Percentiles rank a stretch among this genome's conserved stretches.
These are phyloP conservation scores for Candida easanensis DNA, from an alignment of 805 yeast species.

Conservation along the genomic window DNA sequence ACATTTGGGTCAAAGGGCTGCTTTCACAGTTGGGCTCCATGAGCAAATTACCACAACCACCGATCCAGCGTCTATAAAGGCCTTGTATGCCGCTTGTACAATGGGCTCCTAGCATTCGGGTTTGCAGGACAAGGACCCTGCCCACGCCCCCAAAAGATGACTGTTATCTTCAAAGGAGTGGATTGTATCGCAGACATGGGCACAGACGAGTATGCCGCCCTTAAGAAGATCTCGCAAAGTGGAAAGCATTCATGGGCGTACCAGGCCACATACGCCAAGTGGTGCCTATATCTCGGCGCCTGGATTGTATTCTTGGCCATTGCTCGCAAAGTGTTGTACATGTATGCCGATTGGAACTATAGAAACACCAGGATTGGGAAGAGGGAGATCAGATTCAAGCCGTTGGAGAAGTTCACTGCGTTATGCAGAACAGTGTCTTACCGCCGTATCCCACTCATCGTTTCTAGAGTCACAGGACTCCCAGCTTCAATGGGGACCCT, in stretches of 20 bases:
- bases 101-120: too few species aligned
- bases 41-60: too few species aligned
- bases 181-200: constrained; percentile 19
- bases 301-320: constrained; percentile 9
- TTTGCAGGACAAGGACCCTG: neutral
- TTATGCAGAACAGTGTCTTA: constrained; percentile 32
- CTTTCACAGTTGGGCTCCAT: too few species aligned
- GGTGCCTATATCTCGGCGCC: constrained; percentile 19
- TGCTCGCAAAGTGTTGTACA: constrained; percentile 11
- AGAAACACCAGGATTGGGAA: constrained; percentile 17
- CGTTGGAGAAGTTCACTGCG: constrained; percentile 26
- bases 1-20: too few species aligned
- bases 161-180: constrained; percentile 15
- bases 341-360: constrained; percentile 16
- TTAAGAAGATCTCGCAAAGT: constrained; percentile 11
- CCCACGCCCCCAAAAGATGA: neutral
- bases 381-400: neutral
- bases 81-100: too few species aligned
- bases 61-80: too few species aligned
- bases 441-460: constrained; percentile 30
- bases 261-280: constrained; percentile 16
- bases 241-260: constrained; percentile 19
- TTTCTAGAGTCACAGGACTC: constrained; percentile 37
- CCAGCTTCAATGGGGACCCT: constrained; percentile 36
- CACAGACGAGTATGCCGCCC: constrained; percentile 3